Evolutionary conservation across 2,329 filamentous ascomycete species (phyloP), one percentile per base, ranked within the genome.

Genomic region (Massarina eburnea): DNA sequence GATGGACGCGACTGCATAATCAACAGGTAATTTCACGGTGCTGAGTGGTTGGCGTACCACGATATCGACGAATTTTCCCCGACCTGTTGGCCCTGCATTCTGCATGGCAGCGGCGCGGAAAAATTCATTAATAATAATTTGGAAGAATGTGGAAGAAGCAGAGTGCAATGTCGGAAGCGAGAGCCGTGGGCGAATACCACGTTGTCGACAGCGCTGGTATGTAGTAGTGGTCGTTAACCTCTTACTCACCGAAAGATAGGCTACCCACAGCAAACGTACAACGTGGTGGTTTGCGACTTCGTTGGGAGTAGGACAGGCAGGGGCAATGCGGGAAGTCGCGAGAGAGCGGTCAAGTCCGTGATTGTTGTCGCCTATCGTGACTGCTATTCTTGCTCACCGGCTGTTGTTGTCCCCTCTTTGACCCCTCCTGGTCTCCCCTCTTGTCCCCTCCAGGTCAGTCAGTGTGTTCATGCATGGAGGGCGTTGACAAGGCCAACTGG

Each of bases 281-380:
- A 38, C 35, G 35, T 38, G 35, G 35, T 38, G 35, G 15, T 14
- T 30, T 37, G 18, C 15, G 34, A 37, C n/a, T n/a, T n/a, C n/a
- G n/a, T n/a, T n/a, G n/a, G n/a, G n/a, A n/a, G n/a, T n/a, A n/a
- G n/a, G n/a, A n/a, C n/a, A n/a, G n/a, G n/a, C n/a, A n/a, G n/a
- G n/a, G n/a, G n/a, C n/a, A n/a, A n/a, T n/a, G n/a, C n/a, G n/a
- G n/a, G 24, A 26, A 26, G 10, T 10, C 7, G 10, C 6, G 6
- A 26, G n/a, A 8, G 27, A 30, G 27, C 27, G 27, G 27, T 30
- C 27, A 30, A 14, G 27, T 8, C 7, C 12, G 27, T 30, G 27
- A 30, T 30, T 30, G 12, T 14, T 14, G 27, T 30, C n/a, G 24
- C 24, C 12, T 7, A 12, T 7, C 7, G 24, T 7, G 24, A 7